These are phyloP conservation scores for Trichoderma asperelloides DNA, from an alignment of 495 filamentous ascomycete species.

Conservation along the genomic window DNA sequence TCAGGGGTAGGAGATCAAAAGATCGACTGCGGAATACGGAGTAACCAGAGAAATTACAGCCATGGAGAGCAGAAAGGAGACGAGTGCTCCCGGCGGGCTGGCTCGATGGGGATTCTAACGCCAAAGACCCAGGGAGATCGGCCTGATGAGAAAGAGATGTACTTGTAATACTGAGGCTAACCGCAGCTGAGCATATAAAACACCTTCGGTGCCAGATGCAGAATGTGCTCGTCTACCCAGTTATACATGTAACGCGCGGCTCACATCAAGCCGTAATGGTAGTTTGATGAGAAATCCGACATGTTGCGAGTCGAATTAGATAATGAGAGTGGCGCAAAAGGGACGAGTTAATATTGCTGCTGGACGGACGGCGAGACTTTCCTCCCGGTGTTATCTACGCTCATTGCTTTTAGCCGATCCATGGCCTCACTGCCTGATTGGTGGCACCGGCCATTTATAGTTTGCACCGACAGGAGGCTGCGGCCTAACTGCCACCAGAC, in stretches of 20 bases:
- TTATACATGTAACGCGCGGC: neutral
- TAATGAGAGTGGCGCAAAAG: neutral
- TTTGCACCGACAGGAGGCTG: neutral
- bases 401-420: too few relatives aligned
- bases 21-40: neutral
- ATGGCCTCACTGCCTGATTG: too few relatives aligned
- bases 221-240: too few relatives aligned
- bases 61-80: neutral
- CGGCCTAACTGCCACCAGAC: neutral
- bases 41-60: neutral
- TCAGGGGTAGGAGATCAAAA: conserved; percentile 1
- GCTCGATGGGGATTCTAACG: neutral
- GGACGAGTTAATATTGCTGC: too few relatives aligned
- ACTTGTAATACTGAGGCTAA: too few relatives aligned
- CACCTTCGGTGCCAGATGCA: too few relatives aligned
- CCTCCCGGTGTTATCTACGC: too few relatives aligned
- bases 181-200: too few relatives aligned
- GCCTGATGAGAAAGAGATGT: neutral
- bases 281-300: neutral
- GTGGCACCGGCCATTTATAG: too few relatives aligned
- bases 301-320: neutral
- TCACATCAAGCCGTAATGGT: neutral
- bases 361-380: too few relatives aligned
- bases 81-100: neutral
- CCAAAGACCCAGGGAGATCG: neutral